Conservation (phyloP, 768 basidiomycete species). For the Leccinum broughii region DNA sequence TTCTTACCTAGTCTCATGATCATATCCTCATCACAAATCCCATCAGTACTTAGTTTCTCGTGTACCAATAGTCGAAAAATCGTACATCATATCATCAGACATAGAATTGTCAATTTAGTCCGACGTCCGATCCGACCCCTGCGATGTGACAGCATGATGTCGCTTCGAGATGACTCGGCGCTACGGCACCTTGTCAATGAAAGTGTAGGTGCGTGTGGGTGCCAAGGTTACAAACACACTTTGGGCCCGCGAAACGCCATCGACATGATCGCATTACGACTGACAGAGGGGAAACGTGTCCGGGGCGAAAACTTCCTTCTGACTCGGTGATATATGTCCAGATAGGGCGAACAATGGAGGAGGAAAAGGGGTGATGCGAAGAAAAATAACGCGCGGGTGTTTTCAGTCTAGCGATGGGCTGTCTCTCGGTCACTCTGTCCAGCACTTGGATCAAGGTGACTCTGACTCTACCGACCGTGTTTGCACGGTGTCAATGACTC, state of each 20-base stretch:
- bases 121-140: not conserved
- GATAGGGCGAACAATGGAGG: conserved; percentile 16
- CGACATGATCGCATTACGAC: not conserved
- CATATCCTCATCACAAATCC: not conserved
- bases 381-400: not conserved
- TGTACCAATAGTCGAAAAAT: not conserved
- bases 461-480: not conserved
- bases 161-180: not conserved
- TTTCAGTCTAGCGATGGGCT: not conserved
- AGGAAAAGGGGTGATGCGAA: not conserved
- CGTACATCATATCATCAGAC: not conserved
- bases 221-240: not conserved
- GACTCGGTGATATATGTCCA: conserved; percentile 1
- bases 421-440: not conserved
- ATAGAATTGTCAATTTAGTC: not conserved
- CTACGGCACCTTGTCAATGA: not conserved
- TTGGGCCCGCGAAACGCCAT: not conserved
- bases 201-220: not conserved
- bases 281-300: not conserved
- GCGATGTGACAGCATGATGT: not conserved
- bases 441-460: not conserved
- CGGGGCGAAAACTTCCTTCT: not conserved
- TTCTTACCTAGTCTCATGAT: not conserved
- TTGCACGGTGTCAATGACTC: not conserved
- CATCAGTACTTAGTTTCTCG: not conserved